Conservation (phyloP, 345 rosid genomes). For the Eucalyptus pauciflora region DNA sequence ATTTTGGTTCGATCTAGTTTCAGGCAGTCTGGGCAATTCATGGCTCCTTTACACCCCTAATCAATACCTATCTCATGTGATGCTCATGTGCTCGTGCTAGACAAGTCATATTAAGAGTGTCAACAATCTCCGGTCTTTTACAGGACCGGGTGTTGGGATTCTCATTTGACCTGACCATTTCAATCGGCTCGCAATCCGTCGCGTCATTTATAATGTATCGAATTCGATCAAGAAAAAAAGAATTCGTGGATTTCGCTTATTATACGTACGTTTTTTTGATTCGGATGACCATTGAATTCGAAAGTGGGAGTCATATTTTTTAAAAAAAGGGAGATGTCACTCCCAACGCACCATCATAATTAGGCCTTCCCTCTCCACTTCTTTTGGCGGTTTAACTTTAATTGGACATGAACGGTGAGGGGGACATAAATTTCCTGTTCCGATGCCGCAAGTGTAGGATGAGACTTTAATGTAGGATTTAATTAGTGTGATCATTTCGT, state of each 20-base stretch:
- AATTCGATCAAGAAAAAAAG: not conserved
- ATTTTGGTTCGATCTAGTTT: too few relatives aligned
- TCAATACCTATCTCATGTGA: too few relatives aligned
- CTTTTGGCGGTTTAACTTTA: not conserved
- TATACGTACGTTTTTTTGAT: too few relatives aligned
- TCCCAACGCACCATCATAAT: not conserved
- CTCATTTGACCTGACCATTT: not conserved
- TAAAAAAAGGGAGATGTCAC: not conserved
- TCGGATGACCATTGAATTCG: not conserved
- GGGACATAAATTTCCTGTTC: not conserved
- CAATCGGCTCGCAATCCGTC: not conserved
- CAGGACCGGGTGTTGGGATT: too few relatives aligned
- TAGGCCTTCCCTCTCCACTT: not conserved
- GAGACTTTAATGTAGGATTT: not conserved
- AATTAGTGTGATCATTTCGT: not conserved
- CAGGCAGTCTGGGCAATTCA: rapidly evolving
- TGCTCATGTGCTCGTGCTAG: too few relatives aligned
- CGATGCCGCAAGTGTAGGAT: not conserved
- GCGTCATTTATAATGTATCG: not conserved
- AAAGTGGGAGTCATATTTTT: not conserved
- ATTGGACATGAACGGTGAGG: not conserved
- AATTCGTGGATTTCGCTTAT: too few relatives aligned
- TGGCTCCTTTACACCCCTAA: too few relatives aligned
- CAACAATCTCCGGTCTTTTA: too few relatives aligned
- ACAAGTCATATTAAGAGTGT: too few relatives aligned